Conservation (phyloP, 306 rosid genomes). For the Lathyrus oleraceus region DNA sequence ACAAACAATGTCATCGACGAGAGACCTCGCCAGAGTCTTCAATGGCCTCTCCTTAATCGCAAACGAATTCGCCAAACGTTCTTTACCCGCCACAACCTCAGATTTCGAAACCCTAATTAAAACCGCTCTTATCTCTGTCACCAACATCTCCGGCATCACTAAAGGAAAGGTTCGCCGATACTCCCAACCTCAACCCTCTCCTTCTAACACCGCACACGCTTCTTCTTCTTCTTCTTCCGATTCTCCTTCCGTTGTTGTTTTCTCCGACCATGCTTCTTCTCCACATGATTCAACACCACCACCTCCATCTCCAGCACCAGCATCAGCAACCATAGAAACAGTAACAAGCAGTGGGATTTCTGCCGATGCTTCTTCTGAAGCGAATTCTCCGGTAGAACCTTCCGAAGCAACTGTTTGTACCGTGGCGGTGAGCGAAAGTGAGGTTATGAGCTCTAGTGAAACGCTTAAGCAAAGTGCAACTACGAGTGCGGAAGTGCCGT, state of each 20-base stretch:
- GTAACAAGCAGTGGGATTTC: constrained; percentile 7
- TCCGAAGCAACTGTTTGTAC: constrained; percentile 26
- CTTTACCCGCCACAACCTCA: constrained; percentile 42
- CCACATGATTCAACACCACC: neutral
- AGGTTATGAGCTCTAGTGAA: constrained; percentile 23
- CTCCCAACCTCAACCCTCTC: constrained; percentile 32
- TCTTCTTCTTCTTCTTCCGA: neutral
- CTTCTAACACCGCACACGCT: neutral
- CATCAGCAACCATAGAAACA: neutral
- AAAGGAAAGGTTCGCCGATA: constrained; percentile 59
- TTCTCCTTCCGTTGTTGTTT: constrained; percentile 54
- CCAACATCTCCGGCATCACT: constrained; percentile 79
- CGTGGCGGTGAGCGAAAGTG: neutral
- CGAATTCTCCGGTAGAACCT: constrained; percentile 10
- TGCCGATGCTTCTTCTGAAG: constrained; percentile 31
- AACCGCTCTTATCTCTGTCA: constrained; percentile 59
- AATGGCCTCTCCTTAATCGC: constrained; percentile 73
- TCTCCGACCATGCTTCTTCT: constrained; percentile 38
- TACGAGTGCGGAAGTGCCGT: constrained; percentile 27
- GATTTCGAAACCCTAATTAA: constrained; percentile 57
- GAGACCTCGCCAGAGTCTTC: constrained; percentile 52
- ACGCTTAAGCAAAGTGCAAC: constrained; percentile 13
- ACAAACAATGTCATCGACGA: constrained; percentile 33
- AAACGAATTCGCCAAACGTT: constrained; percentile 56
- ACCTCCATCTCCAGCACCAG: neutral